Conservation (phyloP, 805 yeast genomes). For the Hanseniaspora hatyaiensis region DNA sequence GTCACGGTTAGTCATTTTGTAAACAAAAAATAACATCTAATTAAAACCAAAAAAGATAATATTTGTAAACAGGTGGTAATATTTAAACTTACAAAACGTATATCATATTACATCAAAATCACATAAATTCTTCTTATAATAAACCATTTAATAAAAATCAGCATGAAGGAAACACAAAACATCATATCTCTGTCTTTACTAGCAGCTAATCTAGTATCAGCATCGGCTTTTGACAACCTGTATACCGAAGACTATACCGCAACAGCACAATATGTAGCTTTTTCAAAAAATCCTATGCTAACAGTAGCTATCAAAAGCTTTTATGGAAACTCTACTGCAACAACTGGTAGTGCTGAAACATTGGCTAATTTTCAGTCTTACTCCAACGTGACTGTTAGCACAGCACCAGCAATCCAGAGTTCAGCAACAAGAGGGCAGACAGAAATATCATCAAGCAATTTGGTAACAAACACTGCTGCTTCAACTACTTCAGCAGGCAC, state of each 20-base stretch:
- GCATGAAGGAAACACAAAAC: conserved; percentile 1
- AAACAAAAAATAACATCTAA: no score
- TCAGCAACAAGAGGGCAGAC: no score
- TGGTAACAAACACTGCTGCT: no score
- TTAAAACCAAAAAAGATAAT: no score
- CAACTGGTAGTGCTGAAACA: no score
- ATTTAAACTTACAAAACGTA: background rate
- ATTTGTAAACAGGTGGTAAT: no score
- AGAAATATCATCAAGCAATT: no score
- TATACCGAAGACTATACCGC: conserved; percentile 21
- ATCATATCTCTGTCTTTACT: conserved; percentile 6
- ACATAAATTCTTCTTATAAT: background rate
- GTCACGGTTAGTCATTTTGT: no score
- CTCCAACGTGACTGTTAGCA: no score
- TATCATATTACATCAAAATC: background rate
- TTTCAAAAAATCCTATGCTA: conserved; percentile 17
- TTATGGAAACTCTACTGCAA: conserved; percentile 13
- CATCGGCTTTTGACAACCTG: conserved; percentile 20
- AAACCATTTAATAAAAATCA: background rate
- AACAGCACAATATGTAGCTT: conserved; percentile 17
- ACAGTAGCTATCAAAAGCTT: conserved; percentile 3
- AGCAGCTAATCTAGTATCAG: conserved; percentile 16
- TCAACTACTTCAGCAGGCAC: no score
- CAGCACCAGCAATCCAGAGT: no score
- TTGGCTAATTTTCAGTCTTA: no score